Conservation (phyloP, 805 yeast species). For the Sungouiozyma ichnusensis region DNA sequence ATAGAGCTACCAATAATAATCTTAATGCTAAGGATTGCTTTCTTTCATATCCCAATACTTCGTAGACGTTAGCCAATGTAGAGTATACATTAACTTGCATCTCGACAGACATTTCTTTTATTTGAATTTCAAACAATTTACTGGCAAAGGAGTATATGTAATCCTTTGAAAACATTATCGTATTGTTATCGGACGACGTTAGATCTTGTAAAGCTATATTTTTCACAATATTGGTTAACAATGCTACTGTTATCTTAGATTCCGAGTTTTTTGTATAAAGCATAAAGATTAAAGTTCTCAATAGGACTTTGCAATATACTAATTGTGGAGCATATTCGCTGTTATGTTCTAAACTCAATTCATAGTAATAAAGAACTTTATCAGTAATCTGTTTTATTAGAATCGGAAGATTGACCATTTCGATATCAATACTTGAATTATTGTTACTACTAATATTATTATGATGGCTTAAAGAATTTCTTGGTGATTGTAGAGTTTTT, state of each 20-base stretch:
- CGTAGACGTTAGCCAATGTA: constrained; percentile 54
- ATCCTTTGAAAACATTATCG: constrained; percentile 10
- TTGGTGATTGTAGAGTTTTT: constrained; percentile 33
- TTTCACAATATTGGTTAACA: constrained; percentile 38
- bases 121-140: constrained; percentile 35
- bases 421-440: constrained; percentile 9
- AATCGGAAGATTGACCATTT: constrained; percentile 25
- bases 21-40: constrained; percentile 63
- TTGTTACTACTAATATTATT: constrained; percentile 1
- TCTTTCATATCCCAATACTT: constrained; percentile 48
- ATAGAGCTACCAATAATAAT: constrained; percentile 45
- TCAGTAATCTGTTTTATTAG: constrained; percentile 31
- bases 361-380: constrained; percentile 36
- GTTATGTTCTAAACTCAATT: constrained; percentile 41
- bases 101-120: constrained; percentile 35
- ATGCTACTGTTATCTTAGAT: constrained; percentile 34
- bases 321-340: constrained; percentile 77
- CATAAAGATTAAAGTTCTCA: constrained; percentile 56
- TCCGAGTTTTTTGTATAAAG: constrained; percentile 40
- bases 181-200: background rate
- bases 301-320: constrained; percentile 60
- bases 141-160: constrained; percentile 44
- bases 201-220: constrained; percentile 13
- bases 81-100: constrained; percentile 57
- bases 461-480: constrained; percentile 31